phyloP scores from a whole-genome alignment of 495 filamentous ascomycete species.

The Aspergillus saccharolyticus region DNA sequence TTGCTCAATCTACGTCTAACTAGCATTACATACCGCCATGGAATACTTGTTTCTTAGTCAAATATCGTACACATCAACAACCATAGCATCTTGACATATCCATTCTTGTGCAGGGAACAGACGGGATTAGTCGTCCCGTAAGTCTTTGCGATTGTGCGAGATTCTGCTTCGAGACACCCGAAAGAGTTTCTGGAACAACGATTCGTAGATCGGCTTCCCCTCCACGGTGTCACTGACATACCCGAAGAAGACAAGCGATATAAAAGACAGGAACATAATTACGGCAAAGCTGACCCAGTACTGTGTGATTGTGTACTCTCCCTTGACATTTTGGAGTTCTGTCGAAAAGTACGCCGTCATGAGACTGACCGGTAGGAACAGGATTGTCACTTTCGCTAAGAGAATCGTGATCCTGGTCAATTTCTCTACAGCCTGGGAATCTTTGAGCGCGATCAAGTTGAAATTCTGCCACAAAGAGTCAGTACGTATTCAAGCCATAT shows the following conservation, averaged over 20 bases:
- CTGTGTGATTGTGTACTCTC: slow-evolving; percentile 51
- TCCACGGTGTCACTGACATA: slow-evolving; percentile 46
- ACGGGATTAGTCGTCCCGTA: not conserved
- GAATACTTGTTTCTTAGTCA: too few species aligned
- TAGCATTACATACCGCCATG: too few species aligned
- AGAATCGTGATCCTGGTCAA: slow-evolving; percentile 76
- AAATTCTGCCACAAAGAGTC: slow-evolving; percentile 56
- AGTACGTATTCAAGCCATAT: slow-evolving; percentile 6
- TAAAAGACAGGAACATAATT: slow-evolving; percentile 58
- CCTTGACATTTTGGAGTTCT: slow-evolving; percentile 55
- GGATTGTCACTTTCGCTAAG: slow-evolving; percentile 75
- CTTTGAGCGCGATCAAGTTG: slow-evolving; percentile 80
- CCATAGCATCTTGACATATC: not conserved
- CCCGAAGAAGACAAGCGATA: slow-evolving; percentile 48
- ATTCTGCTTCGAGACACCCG: slow-evolving; percentile 27
- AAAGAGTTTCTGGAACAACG: slow-evolving; percentile 38
- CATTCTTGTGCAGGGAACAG: not conserved
- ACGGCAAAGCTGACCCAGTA: slow-evolving; percentile 75
- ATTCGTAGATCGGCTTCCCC: slow-evolving; percentile 46
- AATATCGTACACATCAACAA: not conserved
- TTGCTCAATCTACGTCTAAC: too few species aligned
- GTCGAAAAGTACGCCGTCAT: slow-evolving; percentile 83
- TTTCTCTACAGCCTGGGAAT: slow-evolving; percentile 72
- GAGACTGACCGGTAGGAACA: slow-evolving; percentile 79
- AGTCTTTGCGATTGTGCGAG: slow-evolving; percentile 9